Conservation (phyloP, 75 land plant species). For the Pseudotsuga menziesii region DNA sequence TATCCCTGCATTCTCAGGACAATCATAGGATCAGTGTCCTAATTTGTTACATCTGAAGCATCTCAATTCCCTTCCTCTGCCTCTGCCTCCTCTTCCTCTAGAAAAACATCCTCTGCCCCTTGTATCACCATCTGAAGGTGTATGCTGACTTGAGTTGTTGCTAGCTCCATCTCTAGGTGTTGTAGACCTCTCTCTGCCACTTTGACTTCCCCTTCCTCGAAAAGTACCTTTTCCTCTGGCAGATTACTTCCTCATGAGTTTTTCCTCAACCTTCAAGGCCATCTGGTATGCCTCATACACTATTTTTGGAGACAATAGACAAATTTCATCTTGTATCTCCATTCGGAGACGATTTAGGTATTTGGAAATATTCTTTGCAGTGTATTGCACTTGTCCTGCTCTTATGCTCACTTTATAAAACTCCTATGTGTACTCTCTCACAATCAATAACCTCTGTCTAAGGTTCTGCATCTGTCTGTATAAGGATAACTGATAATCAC, state of each 20-base stretch:
- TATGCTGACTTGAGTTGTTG: too few species aligned
- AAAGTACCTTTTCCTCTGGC: background rate
- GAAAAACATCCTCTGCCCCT: background rate
- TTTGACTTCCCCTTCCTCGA: background rate
- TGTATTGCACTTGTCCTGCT: background rate
- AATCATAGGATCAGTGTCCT: too few species aligned
- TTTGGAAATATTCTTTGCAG: background rate
- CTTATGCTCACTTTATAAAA: background rate
- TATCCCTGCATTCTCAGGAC: too few species aligned
- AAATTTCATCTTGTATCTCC: background rate
- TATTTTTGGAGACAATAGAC: too few species aligned
- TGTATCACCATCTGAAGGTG: too few species aligned
- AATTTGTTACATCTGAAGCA: background rate
- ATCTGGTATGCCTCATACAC: too few species aligned
- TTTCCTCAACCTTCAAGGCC: background rate
- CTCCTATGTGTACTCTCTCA: background rate
- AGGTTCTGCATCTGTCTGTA: too few species aligned
- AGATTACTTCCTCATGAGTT: background rate
- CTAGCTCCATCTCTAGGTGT: too few species aligned
- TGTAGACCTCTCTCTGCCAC: background rate
- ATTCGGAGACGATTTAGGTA: too few species aligned
- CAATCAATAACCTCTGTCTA: background rate
- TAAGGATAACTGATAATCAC: too few species aligned
- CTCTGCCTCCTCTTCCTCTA: too few species aligned
- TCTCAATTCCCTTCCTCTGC: background rate